Evolutionary conservation across 2,329 filamentous ascomycete species (phyloP).

Genomic region (Fonsecaea pugnacius): DNA sequence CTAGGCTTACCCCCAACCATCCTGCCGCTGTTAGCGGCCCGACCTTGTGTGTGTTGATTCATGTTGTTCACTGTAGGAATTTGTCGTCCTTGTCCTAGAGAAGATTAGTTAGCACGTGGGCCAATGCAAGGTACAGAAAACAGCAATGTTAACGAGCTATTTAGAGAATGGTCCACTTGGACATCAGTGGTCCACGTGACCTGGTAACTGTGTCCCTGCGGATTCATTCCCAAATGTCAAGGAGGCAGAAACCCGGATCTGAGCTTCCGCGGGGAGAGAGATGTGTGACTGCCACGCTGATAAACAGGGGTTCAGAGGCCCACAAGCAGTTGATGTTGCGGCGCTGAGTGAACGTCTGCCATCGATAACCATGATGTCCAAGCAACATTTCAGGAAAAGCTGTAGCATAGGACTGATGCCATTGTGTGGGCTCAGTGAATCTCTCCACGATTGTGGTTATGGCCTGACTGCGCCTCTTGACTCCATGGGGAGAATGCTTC

Average conservation of each 20-base stretch:
- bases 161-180: constrained; percentile 3
- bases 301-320: background rate
- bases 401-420: background rate
- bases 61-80: constrained; percentile 33
- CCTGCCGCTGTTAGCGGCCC: constrained; percentile 31
- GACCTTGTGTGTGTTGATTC: constrained; percentile 31
- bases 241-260: background rate
- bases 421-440: background rate
- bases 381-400: background rate
- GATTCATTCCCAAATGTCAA: background rate
- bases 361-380: background rate
- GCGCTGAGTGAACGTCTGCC: background rate
- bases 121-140: constrained; percentile 1
- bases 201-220: background rate
- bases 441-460: background rate
- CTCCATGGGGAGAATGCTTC: background rate
- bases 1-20: constrained; percentile 34
- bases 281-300: background rate
- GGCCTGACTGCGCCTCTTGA: background rate
- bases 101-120: constrained; percentile 14
- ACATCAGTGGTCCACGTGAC: background rate
- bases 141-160: constrained; percentile 5
- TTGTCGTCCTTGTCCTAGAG: constrained; percentile 34
- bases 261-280: background rate
- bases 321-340: background rate